These are phyloP conservation scores for Gaertneriomyces semiglobifer DNA, from an alignment of 192 early-diverging fungal species.

Conservation along the genomic window DNA sequence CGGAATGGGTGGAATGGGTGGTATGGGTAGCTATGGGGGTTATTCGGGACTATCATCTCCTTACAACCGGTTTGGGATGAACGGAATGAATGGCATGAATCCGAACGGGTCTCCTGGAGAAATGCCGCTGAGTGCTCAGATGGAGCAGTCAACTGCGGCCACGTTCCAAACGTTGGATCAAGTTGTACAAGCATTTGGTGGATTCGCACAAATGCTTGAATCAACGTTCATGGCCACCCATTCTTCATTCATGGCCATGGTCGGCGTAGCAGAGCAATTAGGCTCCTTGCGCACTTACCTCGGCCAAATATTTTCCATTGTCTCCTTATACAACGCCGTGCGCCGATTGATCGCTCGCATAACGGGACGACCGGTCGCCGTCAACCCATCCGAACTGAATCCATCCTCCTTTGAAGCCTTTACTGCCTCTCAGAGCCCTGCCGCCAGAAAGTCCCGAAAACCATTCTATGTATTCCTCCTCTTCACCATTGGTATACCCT, in stretches of 20 bases:
- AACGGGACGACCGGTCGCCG: constrained; percentile 63
- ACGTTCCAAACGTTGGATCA: constrained; percentile 92
- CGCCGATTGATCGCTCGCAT: constrained; percentile 59
- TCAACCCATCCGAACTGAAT: constrained; percentile 70
- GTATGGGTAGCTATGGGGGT: constrained; percentile 45
- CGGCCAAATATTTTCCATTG: constrained; percentile 75
- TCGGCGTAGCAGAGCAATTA: constrained; percentile 98
- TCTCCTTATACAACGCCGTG: constrained; percentile 70
- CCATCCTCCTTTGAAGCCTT: constrained; percentile 72
- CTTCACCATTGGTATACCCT: constrained; percentile 86
- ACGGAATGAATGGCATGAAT: background rate
- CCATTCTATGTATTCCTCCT: constrained; percentile 81
- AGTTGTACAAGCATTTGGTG: constrained; percentile 93
- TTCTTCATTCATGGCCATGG: constrained; percentile 76
- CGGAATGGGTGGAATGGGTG: constrained; percentile 45
- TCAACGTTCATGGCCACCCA: constrained; percentile 96
- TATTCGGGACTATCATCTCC: constrained; percentile 38
- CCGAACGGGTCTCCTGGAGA: constrained; percentile 16
- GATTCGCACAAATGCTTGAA: constrained; percentile 97
- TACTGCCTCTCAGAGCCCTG: constrained; percentile 10
- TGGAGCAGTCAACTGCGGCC: constrained; percentile 86
- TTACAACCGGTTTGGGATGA: constrained; percentile 9
- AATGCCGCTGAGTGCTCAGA: constrained; percentile 64
- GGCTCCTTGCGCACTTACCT: constrained; percentile 84
- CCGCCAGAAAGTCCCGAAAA: constrained; percentile 36